Evolutionary conservation across 345 rosid species (phyloP).

Genomic region (Heritiera littoralis): DNA sequence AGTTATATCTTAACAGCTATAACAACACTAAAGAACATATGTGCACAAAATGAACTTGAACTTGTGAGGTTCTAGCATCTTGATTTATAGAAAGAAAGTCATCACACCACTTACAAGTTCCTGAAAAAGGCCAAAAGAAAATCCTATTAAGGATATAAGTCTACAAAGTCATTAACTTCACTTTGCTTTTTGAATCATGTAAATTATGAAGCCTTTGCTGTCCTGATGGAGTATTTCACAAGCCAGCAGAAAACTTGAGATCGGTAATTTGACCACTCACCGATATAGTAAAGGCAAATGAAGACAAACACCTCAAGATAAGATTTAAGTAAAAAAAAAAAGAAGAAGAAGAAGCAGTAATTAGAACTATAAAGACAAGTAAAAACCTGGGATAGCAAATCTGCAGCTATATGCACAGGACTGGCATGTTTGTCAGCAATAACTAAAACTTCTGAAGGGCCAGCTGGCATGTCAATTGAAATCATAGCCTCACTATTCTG

Average conservation of each 20-base stretch:
- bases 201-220: neutral
- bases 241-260: neutral
- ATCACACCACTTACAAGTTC: neutral
- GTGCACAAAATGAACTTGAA: neutral
- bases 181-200: neutral
- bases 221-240: neutral
- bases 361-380: slow-evolving; percentile 13
- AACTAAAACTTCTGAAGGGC: slow-evolving; percentile 95
- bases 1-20: neutral
- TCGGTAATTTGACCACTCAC: neutral
- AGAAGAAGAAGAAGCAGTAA: too few relatives aligned
- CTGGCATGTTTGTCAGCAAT: slow-evolving; percentile 81
- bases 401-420: slow-evolving; percentile 91
- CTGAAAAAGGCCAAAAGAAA: neutral
- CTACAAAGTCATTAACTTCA: neutral
- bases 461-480: slow-evolving; percentile 99
- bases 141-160: neutral
- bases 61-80: neutral
- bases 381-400: slow-evolving; percentile 88
- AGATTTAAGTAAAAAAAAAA: slow-evolving; percentile 1
- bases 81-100: neutral
- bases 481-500: slow-evolving; percentile 99
- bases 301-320: slow-evolving; percentile 5
- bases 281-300: neutral
- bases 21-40: neutral